Evolutionary conservation across 345 rosid species (phyloP).

Genomic region (Rubroshorea leprosula): DNA sequence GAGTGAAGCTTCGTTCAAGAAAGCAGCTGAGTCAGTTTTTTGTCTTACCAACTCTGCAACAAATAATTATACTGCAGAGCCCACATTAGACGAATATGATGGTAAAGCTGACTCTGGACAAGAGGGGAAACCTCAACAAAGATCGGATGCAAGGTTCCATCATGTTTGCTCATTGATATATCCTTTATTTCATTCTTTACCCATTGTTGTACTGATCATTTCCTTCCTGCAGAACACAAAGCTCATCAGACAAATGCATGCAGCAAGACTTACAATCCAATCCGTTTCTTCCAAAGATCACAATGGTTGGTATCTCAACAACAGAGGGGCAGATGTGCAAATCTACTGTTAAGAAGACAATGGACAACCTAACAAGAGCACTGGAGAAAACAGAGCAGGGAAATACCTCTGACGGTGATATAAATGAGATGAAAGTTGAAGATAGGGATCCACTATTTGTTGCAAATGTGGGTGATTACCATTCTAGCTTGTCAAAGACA

Average conservation of each 20-base stretch:
- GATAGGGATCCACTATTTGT: slow-evolving; percentile 91
- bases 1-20: slow-evolving; percentile 65
- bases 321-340: slow-evolving; percentile 80
- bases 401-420: slow-evolving; percentile 19
- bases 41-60: slow-evolving; percentile 30
- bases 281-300: slow-evolving; percentile 94
- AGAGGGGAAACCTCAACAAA: slow-evolving; percentile 24
- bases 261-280: slow-evolving; percentile 37
- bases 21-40: slow-evolving; percentile 45
- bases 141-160: slow-evolving; percentile 37
- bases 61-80: slow-evolving; percentile 25
- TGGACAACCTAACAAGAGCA: slow-evolving; percentile 69
- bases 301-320: slow-evolving; percentile 93
- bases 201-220: too few relatives aligned
- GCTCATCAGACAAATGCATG: slow-evolving; percentile 23
- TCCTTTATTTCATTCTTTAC: too few relatives aligned
- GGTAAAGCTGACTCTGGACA: slow-evolving; percentile 25
- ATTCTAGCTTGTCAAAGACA: slow-evolving; percentile 55
- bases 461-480: slow-evolving; percentile 83
- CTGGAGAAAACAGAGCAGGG: slow-evolving; percentile 66
- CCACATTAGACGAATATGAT: slow-evolving; percentile 31
- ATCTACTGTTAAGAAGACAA: slow-evolving; percentile 71
- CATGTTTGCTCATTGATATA: too few relatives aligned
- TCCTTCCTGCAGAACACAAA: slow-evolving; percentile 26
- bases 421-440: slow-evolving; percentile 29